A percentile compares a stretch with the other conserved stretches of the same genome.
Evolutionary conservation across 2,329 filamentous ascomycete species (phyloP).

Genomic region (Emmonsiellopsis sp.): DNA sequence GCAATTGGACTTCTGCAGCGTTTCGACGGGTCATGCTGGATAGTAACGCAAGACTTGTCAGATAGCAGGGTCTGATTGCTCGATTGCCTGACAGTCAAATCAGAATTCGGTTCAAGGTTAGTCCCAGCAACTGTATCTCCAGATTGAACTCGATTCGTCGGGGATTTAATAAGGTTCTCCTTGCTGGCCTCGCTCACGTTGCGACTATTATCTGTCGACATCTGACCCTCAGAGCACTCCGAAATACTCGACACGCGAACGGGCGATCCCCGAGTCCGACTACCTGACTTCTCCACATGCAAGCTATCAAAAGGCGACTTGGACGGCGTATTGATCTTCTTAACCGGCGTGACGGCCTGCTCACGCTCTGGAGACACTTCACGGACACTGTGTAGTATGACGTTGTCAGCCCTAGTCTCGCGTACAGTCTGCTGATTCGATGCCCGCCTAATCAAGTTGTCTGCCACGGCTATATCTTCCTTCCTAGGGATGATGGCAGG

Average conservation of each 20-base stretch:
- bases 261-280: background rate
- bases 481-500: background rate
- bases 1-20: slow-evolving; percentile 12
- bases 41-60: slow-evolving; percentile 23
- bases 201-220: background rate
- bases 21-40: slow-evolving; percentile 26
- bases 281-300: background rate
- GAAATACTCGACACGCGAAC: background rate
- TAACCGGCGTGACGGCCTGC: background rate
- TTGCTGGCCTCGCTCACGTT: background rate
- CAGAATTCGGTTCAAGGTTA: slow-evolving; percentile 1
- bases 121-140: background rate
- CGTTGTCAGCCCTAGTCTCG: background rate
- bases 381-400: background rate
- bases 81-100: slow-evolving; percentile 19
- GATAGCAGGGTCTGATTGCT: slow-evolving; percentile 26
- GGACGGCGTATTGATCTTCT: background rate
- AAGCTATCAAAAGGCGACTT: background rate
- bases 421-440: background rate
- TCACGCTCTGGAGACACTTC: background rate
- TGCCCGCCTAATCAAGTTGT: background rate
- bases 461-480: background rate
- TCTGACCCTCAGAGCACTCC: background rate
- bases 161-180: background rate
- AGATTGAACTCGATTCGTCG: background rate